Evolutionary conservation across 2,329 filamentous ascomycete genomes (phyloP).

Genomic region (Pezicula neosporulosa): DNA sequence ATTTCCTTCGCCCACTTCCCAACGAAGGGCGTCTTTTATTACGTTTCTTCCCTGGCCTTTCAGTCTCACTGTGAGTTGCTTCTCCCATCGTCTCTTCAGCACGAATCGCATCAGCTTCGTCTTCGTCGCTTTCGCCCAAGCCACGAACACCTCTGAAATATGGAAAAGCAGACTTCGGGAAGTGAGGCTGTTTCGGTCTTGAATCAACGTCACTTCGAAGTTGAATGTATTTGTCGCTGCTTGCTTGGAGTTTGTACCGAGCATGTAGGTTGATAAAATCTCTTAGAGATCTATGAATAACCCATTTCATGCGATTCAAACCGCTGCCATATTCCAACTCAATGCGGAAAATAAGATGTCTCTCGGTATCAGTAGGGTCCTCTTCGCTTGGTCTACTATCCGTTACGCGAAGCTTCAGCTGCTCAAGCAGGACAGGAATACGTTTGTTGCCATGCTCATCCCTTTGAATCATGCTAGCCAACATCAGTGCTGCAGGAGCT

Average conservation of each 20-base stretch:
- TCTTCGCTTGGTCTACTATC: conserved; percentile 70
- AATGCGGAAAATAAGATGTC: conserved; percentile 86
- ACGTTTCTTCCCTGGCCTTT: conserved; percentile 49
- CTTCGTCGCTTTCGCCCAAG: conserved; percentile 75
- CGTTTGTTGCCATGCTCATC: conserved; percentile 95
- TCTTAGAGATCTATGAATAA: conserved; percentile 78
- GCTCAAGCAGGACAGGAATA: conserved; percentile 91
- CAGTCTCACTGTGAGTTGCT: conserved; percentile 66
- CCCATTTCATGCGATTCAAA: conserved; percentile 94
- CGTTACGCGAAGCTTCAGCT: conserved; percentile 83
- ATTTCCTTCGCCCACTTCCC: conserved; percentile 39
- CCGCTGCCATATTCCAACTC: conserved; percentile 96
- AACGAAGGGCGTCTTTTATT: conserved; percentile 50
- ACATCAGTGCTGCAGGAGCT: conserved; percentile 86
- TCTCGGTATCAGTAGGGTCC: conserved; percentile 41
- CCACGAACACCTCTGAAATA: conserved; percentile 80
- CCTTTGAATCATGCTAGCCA: conserved; percentile 96
- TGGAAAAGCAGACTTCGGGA: conserved; percentile 84
- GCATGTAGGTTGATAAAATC: conserved; percentile 92
- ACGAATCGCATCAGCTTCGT: conserved; percentile 35
- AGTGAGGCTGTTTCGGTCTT: conserved; percentile 79
- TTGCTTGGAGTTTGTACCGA: conserved; percentile 85
- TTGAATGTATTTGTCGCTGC: conserved; percentile 79
- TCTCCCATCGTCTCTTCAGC: conserved; percentile 49
- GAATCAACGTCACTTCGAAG: conserved; percentile 61